These are phyloP conservation scores for Candida andamanensis DNA, from an alignment of 805 yeast species.

Conservation along the genomic window DNA sequence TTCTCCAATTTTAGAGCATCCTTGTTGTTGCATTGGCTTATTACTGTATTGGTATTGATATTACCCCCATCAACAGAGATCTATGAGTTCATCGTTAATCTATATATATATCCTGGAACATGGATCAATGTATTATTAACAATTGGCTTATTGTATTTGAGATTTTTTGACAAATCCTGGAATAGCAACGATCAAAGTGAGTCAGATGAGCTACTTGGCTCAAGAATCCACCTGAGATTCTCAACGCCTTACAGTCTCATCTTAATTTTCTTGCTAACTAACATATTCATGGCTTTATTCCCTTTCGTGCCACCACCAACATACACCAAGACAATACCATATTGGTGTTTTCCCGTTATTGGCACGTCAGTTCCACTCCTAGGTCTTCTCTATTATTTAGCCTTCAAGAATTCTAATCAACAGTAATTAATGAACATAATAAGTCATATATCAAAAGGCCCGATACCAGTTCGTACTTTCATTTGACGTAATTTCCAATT, in stretches of 20 bases:
- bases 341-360: slow-evolving; percentile 53
- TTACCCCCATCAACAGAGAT: slow-evolving; percentile 62
- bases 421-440: no score
- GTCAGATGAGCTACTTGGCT: slow-evolving; percentile 10
- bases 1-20: slow-evolving; percentile 44
- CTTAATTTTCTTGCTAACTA: slow-evolving; percentile 38
- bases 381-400: slow-evolving; percentile 35
- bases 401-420: no score
- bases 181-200: slow-evolving; percentile 38
- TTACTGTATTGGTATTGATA: slow-evolving; percentile 49
- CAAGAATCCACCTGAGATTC: slow-evolving; percentile 3
- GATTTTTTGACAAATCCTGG: slow-evolving; percentile 26
- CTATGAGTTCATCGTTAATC: slow-evolving; percentile 57
- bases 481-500: no score
- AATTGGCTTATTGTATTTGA: slow-evolving; percentile 49
- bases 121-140: slow-evolving; percentile 52
- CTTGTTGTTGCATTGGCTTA: slow-evolving; percentile 48
- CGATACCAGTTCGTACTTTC: no score
- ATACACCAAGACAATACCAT: slow-evolving; percentile 37
- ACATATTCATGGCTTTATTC: slow-evolving; percentile 47
- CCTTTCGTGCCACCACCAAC: slow-evolving; percentile 49
- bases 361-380: slow-evolving; percentile 41
- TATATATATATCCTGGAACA: slow-evolving; percentile 61
- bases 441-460: no score
- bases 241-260: slow-evolving; percentile 27